These are phyloP conservation scores for Glomus cerebriforme DNA, from an alignment of 192 early-diverging fungal species.

Conservation along the genomic window DNA sequence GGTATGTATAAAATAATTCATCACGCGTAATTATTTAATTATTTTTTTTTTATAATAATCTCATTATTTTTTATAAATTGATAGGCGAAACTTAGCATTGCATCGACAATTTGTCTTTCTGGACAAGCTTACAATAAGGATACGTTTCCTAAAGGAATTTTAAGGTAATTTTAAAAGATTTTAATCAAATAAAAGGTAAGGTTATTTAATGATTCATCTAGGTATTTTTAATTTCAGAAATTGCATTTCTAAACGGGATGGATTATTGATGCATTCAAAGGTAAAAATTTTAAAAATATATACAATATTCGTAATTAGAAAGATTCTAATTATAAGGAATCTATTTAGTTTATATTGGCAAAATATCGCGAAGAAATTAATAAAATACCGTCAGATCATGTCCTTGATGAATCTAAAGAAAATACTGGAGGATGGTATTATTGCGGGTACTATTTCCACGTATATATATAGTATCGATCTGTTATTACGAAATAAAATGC, in stretches of 20 bases:
- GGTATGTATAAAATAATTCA: constrained; percentile 9
- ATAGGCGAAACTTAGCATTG: neutral
- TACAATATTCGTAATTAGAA: too few species aligned
- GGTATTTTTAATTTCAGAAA: neutral
- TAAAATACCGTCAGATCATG: neutral
- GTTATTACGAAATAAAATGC: too few species aligned
- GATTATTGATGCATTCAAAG: neutral
- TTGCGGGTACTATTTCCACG: constrained; percentile 20
- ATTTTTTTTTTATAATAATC: neutral
- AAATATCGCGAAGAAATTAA: neutral
- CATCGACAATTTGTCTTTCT: neutral
- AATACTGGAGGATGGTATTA: constrained; percentile 14
- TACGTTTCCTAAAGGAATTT: neutral
- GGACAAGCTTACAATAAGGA: neutral
- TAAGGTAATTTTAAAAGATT: neutral
- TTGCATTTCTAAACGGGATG: neutral
- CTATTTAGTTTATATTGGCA: neutral
- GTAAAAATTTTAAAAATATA: too few species aligned
- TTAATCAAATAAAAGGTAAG: neutral
- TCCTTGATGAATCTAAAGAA: too few species aligned
- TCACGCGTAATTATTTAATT: too few species aligned
- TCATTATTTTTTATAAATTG: neutral
- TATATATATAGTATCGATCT: too few species aligned
- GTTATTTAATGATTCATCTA: neutral
- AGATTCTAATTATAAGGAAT: neutral